Percentiles rank a stretch among this genome's conserved stretches.
phyloP scores from a whole-genome alignment of 164 flowering plant genomes.

The Chloranthus sessilifolius region DNA sequence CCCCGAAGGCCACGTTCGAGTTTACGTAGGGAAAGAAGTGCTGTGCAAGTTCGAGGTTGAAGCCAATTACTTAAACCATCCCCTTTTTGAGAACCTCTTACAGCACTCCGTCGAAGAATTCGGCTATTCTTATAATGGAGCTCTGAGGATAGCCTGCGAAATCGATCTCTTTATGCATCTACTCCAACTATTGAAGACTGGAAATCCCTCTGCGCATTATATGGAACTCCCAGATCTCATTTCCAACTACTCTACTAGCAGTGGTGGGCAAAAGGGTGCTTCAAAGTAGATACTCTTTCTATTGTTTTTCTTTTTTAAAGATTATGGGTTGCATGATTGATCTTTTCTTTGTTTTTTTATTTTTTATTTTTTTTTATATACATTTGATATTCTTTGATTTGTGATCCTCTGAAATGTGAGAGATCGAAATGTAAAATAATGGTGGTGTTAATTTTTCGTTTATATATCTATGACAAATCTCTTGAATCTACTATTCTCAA shows the following conservation, averaged over 20 bases:
- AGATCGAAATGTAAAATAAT: no score
- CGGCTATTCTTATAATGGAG: constrained; percentile 35
- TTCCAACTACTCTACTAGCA: constrained; percentile 19
- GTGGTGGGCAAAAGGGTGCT: no score
- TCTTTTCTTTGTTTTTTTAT: no score
- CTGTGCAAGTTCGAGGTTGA: constrained; percentile 29
- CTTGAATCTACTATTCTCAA: no score
- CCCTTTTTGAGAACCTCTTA: constrained; percentile 28
- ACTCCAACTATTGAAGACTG: constrained; percentile 22
- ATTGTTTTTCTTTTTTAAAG: no score
- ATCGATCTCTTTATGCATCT: constrained; percentile 25
- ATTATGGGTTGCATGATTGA: no score
- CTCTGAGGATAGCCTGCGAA: constrained; percentile 36
- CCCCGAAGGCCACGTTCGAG: constrained; percentile 27
- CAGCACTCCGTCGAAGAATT: constrained; percentile 30
- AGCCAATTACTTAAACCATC: constrained; percentile 35
- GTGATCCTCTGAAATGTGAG: no score
- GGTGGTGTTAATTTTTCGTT: no score
- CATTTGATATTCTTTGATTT: no score
- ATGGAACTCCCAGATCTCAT: constrained; percentile 30
- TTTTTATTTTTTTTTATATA: no score
- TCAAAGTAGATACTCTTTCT: no score
- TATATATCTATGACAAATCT: no score
- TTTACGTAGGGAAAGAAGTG: constrained; percentile 27
- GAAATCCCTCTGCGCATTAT: constrained; percentile 32